phyloP scores from a whole-genome alignment of 371 early-diverging fungal species.

The Dentiscutata heterogama region DNA sequence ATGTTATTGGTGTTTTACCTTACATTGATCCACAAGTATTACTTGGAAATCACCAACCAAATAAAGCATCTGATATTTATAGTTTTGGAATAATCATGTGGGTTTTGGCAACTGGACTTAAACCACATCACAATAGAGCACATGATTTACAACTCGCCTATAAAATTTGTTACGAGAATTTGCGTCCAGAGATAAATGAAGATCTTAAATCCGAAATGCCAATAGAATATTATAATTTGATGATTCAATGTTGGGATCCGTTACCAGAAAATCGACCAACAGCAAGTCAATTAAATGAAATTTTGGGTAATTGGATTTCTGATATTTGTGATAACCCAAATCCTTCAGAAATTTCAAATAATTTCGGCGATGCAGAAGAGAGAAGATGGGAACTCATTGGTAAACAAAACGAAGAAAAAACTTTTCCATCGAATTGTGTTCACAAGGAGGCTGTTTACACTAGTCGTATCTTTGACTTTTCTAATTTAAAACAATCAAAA shows the following conservation, averaged over 20 bases:
- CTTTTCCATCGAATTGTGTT: conserved; percentile 4
- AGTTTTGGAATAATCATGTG: conserved; percentile 7
- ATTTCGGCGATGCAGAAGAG: conserved; percentile 20
- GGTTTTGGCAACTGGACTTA: background rate
- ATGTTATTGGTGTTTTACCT: conserved; percentile 19
- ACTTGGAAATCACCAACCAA: background rate
- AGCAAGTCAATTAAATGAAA: background rate
- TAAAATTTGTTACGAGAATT: background rate
- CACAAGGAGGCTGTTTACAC: conserved; percentile 22
- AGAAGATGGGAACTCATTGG: conserved; percentile 2
- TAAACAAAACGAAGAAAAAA: background rate
- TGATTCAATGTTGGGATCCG: conserved; percentile 1
- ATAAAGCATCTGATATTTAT: background rate
- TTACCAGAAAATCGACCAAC: background rate
- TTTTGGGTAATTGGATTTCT: background rate
- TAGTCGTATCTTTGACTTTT: conserved; percentile 18
- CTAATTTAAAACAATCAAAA: background rate
- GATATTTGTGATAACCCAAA: conserved; percentile 35
- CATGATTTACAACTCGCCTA: background rate
- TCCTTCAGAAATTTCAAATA: background rate
- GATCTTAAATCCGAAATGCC: background rate
- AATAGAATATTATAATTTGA: background rate
- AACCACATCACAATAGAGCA: conserved; percentile 2
- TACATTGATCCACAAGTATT: conserved; percentile 3
- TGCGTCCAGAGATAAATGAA: background rate